Base-by-base conservation (phyloP, 345 rosid species). In the Salix koriyanagi region DNA sequence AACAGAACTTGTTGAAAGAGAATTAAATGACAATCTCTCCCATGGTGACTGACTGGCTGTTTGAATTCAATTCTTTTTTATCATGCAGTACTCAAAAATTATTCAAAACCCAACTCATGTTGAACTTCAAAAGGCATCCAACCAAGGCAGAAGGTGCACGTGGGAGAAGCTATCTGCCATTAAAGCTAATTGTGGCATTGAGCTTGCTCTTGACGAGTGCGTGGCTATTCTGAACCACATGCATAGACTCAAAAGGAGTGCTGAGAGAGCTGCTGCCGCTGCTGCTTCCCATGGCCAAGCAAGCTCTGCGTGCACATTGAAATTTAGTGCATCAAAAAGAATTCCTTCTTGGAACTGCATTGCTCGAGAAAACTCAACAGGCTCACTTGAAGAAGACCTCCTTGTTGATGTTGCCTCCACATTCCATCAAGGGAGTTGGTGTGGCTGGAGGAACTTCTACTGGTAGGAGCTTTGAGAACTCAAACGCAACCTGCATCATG, bases 151-250 rank as follows among this genome's bases (percentile, higher is more conserved):
- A 73, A 89, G 99, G 83, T 89, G 99, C 81, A 96, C 99, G 44
- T 94, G 99, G 99, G 99, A 96, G 84, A 96, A 96, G 92, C 97
- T 96, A 64, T 92, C 99, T 5, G 98, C 97, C 41, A 92, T 94
- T 7, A 96, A 96, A 88, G 97, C 97, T 56, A 92, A 96, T 86
- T 96, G 97, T 7, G 97, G 94, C 15, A 96, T 94, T 46, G 98
- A 96, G 85, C 97, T 93, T 72, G 94, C 94, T n/a, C 97, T 96
- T 50, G 99, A 96, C 52, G 99, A 96, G 83, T 93, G 94, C 70
- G 99, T 96, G n/a, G 88, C 93, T 2, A 87, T 90, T 42, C 96
- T 96, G 46, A 96, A 93, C 87, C 99, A 96, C 87, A 92, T 93
- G 97, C 98, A 92, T 6, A 87, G 98, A 67, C 92, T 96, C 74